phyloP scores from a whole-genome alignment of 2,329 filamentous ascomycete genomes.

The Pezicula radicicola region DNA sequence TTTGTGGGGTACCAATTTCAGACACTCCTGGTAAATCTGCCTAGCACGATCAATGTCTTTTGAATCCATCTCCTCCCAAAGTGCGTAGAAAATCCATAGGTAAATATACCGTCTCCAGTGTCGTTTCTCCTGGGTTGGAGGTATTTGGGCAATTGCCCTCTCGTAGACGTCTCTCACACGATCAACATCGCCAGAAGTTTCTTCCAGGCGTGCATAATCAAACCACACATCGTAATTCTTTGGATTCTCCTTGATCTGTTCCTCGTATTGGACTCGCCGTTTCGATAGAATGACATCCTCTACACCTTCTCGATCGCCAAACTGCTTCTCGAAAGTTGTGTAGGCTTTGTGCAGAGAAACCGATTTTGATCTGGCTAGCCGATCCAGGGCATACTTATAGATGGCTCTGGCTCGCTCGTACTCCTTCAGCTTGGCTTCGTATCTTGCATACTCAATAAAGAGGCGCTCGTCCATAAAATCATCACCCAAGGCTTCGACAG shows the following conservation, averaged over 20 bases:
- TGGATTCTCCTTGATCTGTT: conserved; percentile 87
- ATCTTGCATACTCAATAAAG: conserved; percentile 93
- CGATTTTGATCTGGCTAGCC: conserved; percentile 83
- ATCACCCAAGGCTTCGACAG: conserved; percentile 86
- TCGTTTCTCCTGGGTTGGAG: conserved; percentile 92
- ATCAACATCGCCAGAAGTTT: conserved; percentile 77
- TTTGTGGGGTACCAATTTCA: conserved; percentile 88
- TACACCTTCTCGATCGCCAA: conserved; percentile 87
- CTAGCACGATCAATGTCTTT: conserved; percentile 75
- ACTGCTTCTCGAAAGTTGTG: conserved; percentile 98
- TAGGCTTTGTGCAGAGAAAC: conserved; percentile 87
- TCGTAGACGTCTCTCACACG: conserved; percentile 92
- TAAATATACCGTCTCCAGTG: conserved; percentile 98
- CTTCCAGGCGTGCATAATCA: conserved; percentile 88
- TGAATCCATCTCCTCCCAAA: conserved; percentile 89
- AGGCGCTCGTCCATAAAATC: conserved; percentile 95
- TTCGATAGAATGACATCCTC: conserved; percentile 97
- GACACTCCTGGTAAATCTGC: conserved; percentile 86
- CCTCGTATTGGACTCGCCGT: conserved; percentile 87
- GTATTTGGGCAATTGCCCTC: conserved; percentile 90
- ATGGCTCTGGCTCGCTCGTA: conserved; percentile 91
- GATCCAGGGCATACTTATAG: conserved; percentile 94
- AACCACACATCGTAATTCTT: conserved; percentile 99
- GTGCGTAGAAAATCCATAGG: conserved; percentile 94
- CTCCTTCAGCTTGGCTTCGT: conserved; percentile 92